A percentile compares a stretch with the other conserved stretches of the same genome.
phyloP scores from a whole-genome alignment of 2,329 filamentous ascomycete genomes.

The Cadophora sp. region DNA sequence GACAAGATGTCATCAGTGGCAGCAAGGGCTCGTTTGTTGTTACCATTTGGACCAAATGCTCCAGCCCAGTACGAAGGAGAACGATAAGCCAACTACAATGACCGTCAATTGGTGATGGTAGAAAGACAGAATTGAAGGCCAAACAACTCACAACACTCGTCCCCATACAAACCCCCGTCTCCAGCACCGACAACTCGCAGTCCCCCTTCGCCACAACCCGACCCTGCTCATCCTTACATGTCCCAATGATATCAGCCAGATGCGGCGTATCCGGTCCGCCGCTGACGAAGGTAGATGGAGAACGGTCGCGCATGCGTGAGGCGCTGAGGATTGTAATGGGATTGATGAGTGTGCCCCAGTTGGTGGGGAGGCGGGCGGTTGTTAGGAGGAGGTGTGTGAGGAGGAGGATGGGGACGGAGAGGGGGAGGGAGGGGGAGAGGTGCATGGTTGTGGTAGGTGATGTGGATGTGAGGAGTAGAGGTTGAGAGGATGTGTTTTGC shows the following conservation, averaged over 20 bases:
- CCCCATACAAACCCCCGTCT: constrained; percentile 11
- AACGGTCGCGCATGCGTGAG: constrained; percentile 2
- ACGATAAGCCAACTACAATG: constrained; percentile 11
- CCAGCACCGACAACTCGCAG: constrained; percentile 8
- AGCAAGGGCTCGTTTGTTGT: neutral
- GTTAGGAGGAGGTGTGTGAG: neutral
- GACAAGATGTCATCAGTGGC: constrained; percentile 18
- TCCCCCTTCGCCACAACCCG: constrained; percentile 2
- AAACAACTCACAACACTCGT: constrained; percentile 12
- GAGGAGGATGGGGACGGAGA: neutral
- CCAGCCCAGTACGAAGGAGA: constrained; percentile 17
- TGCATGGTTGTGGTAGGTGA: neutral
- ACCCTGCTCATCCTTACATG: constrained; percentile 19
- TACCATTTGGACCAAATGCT: constrained; percentile 18
- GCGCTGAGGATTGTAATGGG: neutral
- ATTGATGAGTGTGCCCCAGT: neutral
- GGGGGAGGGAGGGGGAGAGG: neutral
- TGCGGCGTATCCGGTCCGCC: neutral
- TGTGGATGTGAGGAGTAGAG: neutral
- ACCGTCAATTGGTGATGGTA: neutral
- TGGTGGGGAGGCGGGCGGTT: neutral
- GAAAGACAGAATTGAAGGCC: too few relatives aligned
- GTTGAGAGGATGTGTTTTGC: neutral
- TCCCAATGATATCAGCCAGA: constrained; percentile 20
- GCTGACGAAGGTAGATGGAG: neutral